phyloP scores from a whole-genome alignment of 2,329 filamentous ascomycete species.

The Juglanconis sp. region DNA sequence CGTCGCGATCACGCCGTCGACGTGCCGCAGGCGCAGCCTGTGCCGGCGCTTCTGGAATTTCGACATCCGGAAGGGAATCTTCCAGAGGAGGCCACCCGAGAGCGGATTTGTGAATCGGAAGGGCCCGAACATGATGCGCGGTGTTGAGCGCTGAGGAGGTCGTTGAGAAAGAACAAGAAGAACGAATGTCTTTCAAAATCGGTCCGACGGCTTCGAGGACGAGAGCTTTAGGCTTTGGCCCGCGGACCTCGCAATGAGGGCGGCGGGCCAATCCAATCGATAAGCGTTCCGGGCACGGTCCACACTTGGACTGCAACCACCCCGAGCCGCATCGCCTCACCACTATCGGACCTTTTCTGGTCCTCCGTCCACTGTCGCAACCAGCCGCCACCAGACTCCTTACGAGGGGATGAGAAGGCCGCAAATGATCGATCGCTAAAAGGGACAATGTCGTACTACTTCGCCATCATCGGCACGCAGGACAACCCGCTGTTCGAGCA shows the following conservation, averaged over 20 bases:
- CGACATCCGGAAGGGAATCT: conserved; percentile 95
- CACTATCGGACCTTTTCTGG: background rate
- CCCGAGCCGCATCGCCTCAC: background rate
- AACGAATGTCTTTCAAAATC: background rate
- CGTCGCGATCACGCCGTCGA: conserved; percentile 83
- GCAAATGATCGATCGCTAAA: conserved; percentile 28
- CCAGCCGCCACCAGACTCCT: background rate
- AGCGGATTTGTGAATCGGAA: conserved; percentile 77
- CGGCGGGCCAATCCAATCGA: too few relatives aligned
- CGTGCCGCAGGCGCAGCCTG: conserved; percentile 74
- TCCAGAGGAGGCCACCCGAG: conserved; percentile 84
- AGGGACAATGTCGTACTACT: conserved; percentile 89
- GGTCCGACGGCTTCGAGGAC: too few relatives aligned
- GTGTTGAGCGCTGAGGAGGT: background rate
- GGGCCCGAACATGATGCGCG: conserved; percentile 70
- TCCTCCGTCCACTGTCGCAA: too few relatives aligned
- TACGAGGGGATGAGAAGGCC: background rate
- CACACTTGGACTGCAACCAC: too few relatives aligned
- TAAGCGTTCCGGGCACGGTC: too few relatives aligned
- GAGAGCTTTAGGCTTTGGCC: too few relatives aligned
- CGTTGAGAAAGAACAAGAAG: background rate
- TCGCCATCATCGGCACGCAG: conserved; percentile 90
- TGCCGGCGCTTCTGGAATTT: conserved; percentile 86
- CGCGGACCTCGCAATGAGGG: too few relatives aligned
- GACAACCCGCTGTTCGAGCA: conserved; percentile 96